phyloP scores from a whole-genome alignment of 148 eudicot genomes.

The Fallopia convolvulus region DNA sequence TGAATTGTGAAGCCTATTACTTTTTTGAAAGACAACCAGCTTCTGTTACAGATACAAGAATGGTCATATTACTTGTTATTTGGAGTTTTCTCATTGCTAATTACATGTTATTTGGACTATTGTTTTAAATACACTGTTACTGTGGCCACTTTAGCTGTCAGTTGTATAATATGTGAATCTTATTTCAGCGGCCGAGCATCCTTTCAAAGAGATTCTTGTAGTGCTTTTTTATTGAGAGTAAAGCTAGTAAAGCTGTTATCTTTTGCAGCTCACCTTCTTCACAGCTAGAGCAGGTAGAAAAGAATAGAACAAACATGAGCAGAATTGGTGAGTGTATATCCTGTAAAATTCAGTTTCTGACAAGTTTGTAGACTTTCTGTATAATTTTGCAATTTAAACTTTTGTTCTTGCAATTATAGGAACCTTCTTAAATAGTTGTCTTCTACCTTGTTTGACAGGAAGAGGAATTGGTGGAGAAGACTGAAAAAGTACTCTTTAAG shows the following conservation, averaged over 20 bases:
- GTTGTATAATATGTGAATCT: background rate
- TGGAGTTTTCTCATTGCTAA: background rate
- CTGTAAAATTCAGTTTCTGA: background rate
- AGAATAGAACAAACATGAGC: conserved; percentile 27
- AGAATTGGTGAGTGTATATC: conserved; percentile 37
- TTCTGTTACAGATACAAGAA: background rate
- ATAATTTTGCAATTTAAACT: background rate
- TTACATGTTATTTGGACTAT: background rate
- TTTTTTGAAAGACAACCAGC: background rate
- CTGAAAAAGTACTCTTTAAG: no score
- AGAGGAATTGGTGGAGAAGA: background rate
- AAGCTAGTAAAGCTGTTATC: conserved; percentile 36
- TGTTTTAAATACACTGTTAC: background rate
- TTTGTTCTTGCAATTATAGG: background rate
- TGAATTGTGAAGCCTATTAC: background rate
- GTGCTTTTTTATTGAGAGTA: conserved; percentile 36
- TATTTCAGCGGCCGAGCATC: conserved; percentile 72
- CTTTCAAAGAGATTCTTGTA: conserved; percentile 74
- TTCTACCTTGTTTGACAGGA: conserved; percentile 2
- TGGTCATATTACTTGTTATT: background rate
- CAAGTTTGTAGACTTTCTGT: background rate
- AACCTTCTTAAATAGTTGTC: background rate
- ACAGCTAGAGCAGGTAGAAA: conserved; percentile 24
- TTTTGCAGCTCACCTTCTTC: conserved; percentile 19
- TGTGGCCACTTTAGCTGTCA: background rate